These are phyloP conservation scores for Dorcoceras hygrometricum DNA, from an alignment of 257 asterid species.

Conservation along the genomic window DNA sequence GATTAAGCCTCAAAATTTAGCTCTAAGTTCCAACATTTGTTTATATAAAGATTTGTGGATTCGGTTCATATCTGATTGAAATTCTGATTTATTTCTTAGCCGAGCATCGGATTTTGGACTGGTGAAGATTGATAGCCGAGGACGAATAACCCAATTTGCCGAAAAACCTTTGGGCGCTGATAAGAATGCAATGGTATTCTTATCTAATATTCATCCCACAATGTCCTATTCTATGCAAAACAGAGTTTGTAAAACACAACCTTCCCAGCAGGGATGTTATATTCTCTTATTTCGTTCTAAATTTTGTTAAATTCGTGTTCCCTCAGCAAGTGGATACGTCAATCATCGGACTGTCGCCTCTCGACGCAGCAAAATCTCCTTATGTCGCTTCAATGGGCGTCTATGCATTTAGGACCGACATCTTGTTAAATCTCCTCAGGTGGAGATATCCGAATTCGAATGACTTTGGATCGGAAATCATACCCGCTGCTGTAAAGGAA, in stretches of 20 bases:
- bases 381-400: conserved; percentile 96
- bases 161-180: conserved; percentile 83
- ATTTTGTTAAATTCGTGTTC: not conserved
- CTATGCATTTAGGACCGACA: conserved; percentile 75
- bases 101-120: conserved; percentile 91
- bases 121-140: conserved; percentile 84
- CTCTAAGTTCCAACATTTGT: not conserved
- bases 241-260: not conserved
- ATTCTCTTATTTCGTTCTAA: not conserved
- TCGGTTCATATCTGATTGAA: conserved; percentile 10
- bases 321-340: conserved; percentile 90
- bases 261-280: not conserved
- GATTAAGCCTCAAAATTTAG: not conserved
- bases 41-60: not conserved
- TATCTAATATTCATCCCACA: not conserved
- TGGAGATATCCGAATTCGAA: conserved; percentile 73
- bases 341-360: conserved; percentile 63
- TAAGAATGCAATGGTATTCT: conserved; percentile 80
- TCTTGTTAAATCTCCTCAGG: conserved; percentile 61
- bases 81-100: conserved; percentile 38
- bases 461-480: conserved; percentile 93
- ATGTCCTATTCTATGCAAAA: not conserved
- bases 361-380: conserved; percentile 57
- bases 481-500: conserved; percentile 77
- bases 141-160: conserved; percentile 63